Conservation (phyloP, 257 asterid genomes). For the Nicotiana tomentosiformis region DNA sequence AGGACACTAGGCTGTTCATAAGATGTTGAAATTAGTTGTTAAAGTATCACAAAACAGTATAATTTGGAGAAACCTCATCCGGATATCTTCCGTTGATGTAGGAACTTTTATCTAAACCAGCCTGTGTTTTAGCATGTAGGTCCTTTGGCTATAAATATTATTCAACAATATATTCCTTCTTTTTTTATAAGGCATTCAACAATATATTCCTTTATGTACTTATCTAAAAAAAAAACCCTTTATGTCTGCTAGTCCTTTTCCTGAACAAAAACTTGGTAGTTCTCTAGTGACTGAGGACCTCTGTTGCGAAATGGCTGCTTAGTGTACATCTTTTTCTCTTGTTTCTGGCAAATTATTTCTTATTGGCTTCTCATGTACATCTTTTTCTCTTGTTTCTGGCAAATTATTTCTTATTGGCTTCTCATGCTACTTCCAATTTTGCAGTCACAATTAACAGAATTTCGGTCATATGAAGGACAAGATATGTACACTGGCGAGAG, state of each 20-base stretch:
- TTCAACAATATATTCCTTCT: not conserved
- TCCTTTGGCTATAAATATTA: not conserved
- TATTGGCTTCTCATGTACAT: not conserved
- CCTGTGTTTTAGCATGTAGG: not conserved
- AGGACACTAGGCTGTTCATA: not conserved
- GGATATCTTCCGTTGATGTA: not conserved
- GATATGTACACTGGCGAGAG: constrained; percentile 94
- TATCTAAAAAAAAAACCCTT: not conserved
- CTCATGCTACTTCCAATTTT: constrained; percentile 10
- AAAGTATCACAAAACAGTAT: not conserved
- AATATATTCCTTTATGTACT: not conserved
- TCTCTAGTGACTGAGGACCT: not conserved
- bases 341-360: not conserved
- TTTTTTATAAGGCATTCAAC: not conserved
- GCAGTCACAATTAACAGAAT: constrained; percentile 77
- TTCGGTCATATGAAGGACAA: constrained; percentile 92
- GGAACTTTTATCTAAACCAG: not conserved
- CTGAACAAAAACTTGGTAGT: not conserved
- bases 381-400: not conserved
- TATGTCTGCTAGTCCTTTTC: not conserved
- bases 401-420: not conserved
- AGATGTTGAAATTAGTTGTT: not conserved
- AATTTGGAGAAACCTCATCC: not conserved
- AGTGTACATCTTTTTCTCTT: not conserved
- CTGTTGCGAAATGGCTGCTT: not conserved